Base-by-base conservation (phyloP, 2,329 filamentous ascomycete genomes). In the Ophiostoma ulmi region DNA sequence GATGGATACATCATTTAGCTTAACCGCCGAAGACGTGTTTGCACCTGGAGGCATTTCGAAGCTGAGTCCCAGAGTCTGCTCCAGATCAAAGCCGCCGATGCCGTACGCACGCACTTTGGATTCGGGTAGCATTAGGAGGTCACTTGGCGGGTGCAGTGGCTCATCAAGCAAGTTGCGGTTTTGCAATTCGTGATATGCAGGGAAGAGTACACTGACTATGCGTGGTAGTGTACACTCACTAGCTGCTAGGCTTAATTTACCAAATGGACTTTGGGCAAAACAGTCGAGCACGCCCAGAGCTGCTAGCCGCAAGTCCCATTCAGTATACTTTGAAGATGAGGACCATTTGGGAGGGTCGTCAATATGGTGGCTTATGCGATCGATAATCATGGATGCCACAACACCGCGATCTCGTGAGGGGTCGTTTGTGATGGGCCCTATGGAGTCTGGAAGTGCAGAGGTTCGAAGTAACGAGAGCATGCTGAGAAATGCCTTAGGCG, bases 211-310 rank as follows among this genome's bases (percentile, higher is more conserved):
- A 35, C 64, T 68, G 36, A 96, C 89, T 0, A 97, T 81, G 3
- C 92, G 87, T 0, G 91, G 92, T 20, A 97, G 87, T 14, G 88
- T 88, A 58, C 85, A 86, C 3, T 86, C 85, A 77, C 95, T 91
- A 5, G 82, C 80, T 0, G 90, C 90, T 10, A 97, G 84, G 65
- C 91, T 86, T 35, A 83, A 77, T 1, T 86, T 85, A 10, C 90
- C 90, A 75, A 91, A 87, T 0, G 84, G 80, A n/a, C 86, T 86
- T 6, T 83, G 80, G 1, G 87, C 85, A 77, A 93, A 89, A 1
- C 85, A 81, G n/a, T 84, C 81, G 17, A 90, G 79, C 1, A 87
- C 84, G 65, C 83, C 82, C 58, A 90, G 76, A 11, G 84, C 77
- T 74, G 84, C 77, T 78, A 83, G 75, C 71, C 81, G 80, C 73